These are phyloP conservation scores for Pisolithus tinctorius DNA, from an alignment of 768 basidiomycete species.

Conservation along the genomic window DNA sequence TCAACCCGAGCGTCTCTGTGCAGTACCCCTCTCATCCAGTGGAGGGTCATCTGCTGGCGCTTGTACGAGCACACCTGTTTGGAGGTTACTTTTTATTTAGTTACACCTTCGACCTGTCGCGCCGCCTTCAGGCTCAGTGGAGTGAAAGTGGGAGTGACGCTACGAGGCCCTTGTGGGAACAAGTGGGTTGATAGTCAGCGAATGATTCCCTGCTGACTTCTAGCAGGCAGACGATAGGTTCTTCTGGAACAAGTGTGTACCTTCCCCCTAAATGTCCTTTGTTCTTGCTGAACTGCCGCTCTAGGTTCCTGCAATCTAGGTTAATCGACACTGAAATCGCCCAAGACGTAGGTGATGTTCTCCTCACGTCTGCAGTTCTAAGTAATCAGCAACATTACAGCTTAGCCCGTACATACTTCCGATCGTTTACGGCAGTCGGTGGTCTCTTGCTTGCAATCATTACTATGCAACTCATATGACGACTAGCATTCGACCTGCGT, in stretches of 20 bases:
- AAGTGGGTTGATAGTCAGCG: slow-evolving; percentile 39
- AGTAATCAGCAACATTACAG: slow-evolving; percentile 35
- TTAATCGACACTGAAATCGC: slow-evolving; percentile 53
- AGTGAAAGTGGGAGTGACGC: slow-evolving; percentile 43
- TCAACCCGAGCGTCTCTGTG: slow-evolving; percentile 64
- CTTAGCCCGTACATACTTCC: slow-evolving; percentile 87
- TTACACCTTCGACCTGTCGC: slow-evolving; percentile 86
- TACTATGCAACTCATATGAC: slow-evolving; percentile 1
- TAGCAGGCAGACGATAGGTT: slow-evolving; percentile 86
- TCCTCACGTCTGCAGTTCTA: not conserved
- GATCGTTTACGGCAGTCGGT: slow-evolving; percentile 90
- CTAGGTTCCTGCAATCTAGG: slow-evolving; percentile 49
- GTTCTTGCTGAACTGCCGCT: slow-evolving; percentile 2
- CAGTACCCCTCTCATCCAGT: slow-evolving; percentile 73
- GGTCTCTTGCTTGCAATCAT: not conserved
- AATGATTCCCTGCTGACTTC: slow-evolving; percentile 1
- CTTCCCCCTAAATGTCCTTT: not conserved
- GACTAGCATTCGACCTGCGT: slow-evolving; percentile 79
- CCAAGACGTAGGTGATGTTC: slow-evolving; percentile 51
- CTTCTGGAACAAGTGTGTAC: slow-evolving; percentile 87
- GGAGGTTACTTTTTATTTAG: slow-evolving; percentile 84
- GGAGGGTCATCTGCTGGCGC: slow-evolving; percentile 80
- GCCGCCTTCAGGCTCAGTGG: slow-evolving; percentile 80
- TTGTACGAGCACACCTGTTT: slow-evolving; percentile 79
- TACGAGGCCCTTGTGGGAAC: slow-evolving; percentile 65